A percentile compares a stretch with the other conserved stretches of the same genome.
These are phyloP conservation scores for Galerina marginata DNA, from an alignment of 768 basidiomycete genomes.

Conservation along the genomic window DNA sequence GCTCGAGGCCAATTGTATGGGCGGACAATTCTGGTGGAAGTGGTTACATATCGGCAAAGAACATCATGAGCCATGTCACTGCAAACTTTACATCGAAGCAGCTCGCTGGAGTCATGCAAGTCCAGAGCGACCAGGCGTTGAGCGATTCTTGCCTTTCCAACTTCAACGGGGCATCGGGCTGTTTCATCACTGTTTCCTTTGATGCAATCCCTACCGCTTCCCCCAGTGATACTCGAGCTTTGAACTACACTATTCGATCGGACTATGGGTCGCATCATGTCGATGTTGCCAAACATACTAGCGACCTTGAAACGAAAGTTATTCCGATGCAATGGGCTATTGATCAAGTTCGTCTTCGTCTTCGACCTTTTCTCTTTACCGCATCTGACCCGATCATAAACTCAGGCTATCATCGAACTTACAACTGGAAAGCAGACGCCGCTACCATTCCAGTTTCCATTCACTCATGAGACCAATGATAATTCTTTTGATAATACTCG, in stretches of 20 bases:
- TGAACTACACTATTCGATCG: constrained; percentile 74
- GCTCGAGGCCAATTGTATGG: constrained; percentile 63
- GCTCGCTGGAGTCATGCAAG: constrained; percentile 50
- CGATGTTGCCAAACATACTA: constrained; percentile 66
- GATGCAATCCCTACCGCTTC: constrained; percentile 56
- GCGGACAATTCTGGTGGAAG: constrained; percentile 65
- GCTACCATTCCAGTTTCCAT: constrained; percentile 63
- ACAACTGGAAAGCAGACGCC: constrained; percentile 53
- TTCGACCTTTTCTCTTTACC: neutral
- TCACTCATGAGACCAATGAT: constrained; percentile 54
- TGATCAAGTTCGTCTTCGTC: constrained; percentile 56
- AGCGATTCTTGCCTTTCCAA: constrained; percentile 68
- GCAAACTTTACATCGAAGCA: constrained; percentile 54
- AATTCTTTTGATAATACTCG: constrained; percentile 14
- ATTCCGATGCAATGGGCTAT: constrained; percentile 81
- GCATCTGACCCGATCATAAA: neutral
- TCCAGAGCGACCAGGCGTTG: constrained; percentile 52
- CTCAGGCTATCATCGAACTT: constrained; percentile 76
- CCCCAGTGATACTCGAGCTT: constrained; percentile 32
- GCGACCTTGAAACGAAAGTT: constrained; percentile 69
- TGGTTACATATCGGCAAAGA: constrained; percentile 54
- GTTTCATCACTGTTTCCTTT: constrained; percentile 72
- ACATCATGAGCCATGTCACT: constrained; percentile 67
- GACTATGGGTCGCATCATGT: constrained; percentile 69
- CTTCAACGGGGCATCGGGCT: constrained; percentile 70